Base-by-base conservation (phyloP, 1,139 yeast species). In the Arxiozyma slooffiae region DNA sequence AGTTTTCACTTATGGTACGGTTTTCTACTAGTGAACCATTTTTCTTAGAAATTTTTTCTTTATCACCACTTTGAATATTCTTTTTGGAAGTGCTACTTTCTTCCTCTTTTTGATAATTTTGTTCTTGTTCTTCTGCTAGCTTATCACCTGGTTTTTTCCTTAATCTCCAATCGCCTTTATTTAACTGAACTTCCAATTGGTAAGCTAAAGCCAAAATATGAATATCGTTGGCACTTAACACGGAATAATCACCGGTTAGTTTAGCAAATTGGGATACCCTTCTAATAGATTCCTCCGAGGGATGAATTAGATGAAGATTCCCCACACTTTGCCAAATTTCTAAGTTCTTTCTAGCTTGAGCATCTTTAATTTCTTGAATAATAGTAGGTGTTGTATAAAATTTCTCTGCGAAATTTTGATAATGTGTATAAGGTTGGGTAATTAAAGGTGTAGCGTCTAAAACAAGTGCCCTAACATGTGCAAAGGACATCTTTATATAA, bases 391-490 rank as follows among this genome's bases (percentile, higher is more conserved):
- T 88, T 16, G 97, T 90, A 66, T 76, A 85, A 63, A 85, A 87
- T 20, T 70, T 68, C 23, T 75, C 69, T 0, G 96, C 97, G 62
- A 76, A 78, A 55, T 77, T 79, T 63, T 83, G 83, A 52, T 89
- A 74, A 37, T 82, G 78, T 1, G 88, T 75, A n/a, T 86, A 86
- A 7, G 94, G 76, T 62, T 86, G 94, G 2, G 95, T 85, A 59
- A 92, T 84, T 60, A 92, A 72, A 11, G 98, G 98, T 50, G 96
- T 95, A 7, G 97, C 97, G 75, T 92, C 98, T 57, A 92, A 75
- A 17, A 92, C 84, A 52, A 92, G 71, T 2, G 82, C 71, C 52
- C 75, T 72, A 38, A 81, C 79, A 48, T 63, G 64, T 5, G 66
- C 51, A 14, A 24, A 40, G 34, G 44, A 23, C 43, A 40, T 24